Conservation (phyloP, 441 rosid genomes). For the Aleurites moluccanus region DNA sequence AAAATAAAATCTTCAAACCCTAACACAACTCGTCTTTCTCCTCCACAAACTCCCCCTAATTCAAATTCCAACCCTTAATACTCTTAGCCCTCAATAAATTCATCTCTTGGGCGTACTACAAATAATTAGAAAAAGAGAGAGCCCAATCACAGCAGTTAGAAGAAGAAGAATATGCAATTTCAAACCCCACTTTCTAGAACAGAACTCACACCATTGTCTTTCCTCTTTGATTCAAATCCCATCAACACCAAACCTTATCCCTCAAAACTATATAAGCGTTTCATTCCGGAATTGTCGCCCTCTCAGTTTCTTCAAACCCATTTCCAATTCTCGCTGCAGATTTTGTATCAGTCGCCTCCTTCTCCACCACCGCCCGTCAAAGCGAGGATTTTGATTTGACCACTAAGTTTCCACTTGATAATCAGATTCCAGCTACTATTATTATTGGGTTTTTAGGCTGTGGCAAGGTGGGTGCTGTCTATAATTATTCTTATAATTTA, state of each 20-base stretch:
- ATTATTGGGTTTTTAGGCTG: conserved; percentile 94
- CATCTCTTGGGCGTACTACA: too few relatives aligned
- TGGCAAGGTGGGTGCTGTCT: conserved; percentile 54
- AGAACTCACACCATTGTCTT: conserved; percentile 33
- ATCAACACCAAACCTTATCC: neutral
- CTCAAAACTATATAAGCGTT: conserved; percentile 24
- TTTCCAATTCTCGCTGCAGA: conserved; percentile 26
- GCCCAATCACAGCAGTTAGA: too few relatives aligned
- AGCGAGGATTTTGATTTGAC: conserved; percentile 58
- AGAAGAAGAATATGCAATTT: too few relatives aligned
- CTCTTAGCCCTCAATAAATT: too few relatives aligned
- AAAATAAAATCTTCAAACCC: too few relatives aligned
- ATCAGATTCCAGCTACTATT: conserved; percentile 91
- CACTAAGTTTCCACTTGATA: conserved; percentile 70
- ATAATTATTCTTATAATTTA: neutral
- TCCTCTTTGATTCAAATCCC: conserved; percentile 33
- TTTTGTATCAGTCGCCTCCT: conserved; percentile 44
- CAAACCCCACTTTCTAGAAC: conserved; percentile 31
- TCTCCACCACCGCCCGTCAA: conserved; percentile 53
- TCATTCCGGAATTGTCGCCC: conserved; percentile 23
- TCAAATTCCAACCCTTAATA: too few relatives aligned
- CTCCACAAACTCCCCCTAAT: too few relatives aligned
- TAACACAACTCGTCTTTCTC: too few relatives aligned
- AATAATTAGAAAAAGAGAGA: too few relatives aligned
- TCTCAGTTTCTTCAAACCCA: conserved; percentile 23